Evolutionary conservation across 257 asterid genomes (phyloP), one percentile per base, ranked within the genome.

Genomic region (Haberlea rhodopensis): DNA sequence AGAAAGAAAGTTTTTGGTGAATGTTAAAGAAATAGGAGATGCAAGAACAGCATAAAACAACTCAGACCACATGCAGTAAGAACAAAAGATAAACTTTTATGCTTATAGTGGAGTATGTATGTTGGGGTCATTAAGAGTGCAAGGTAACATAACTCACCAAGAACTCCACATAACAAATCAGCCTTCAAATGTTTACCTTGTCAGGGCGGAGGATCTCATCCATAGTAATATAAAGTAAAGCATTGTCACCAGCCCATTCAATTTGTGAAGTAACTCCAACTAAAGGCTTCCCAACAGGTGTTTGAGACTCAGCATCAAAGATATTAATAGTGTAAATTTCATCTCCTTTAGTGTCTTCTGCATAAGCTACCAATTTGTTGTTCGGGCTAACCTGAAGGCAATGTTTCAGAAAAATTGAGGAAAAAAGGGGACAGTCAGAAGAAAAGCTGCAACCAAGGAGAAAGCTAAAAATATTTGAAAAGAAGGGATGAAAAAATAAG

Each of bases 321-420:
- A 87, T 76, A 74, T 89, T 71, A 73, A 89, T 82, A 37, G 91
- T 82, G 77, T 84, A 92, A 46, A 84, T 89, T 70, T 92, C 98
- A 78, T 89, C 91, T 69, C 98, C 98, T 75, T 85, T 87, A 25
- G 89, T 87, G 57, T 91, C 98, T 74, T 91, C 96, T 43, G 98
- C 94, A 76, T 89, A 91, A 64, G 98, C 97, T 20, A 91, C 84
- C 74, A 89, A 64, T 74, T 85, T 82, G 75, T 85, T 74, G 78
- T 85, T 87, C 18, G 94, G 94, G 79, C 92, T 91, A 66, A 82
- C 92, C 98, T 91, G 87, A 59, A 76, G 57, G 63, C 32, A 57
- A 62, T 61, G 51, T 25, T 40, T 11, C 49, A 40, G n/a, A 53
- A 55, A 9, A 13, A 32, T 6, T 31, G 24, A 2, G 28, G 28